Evolutionary conservation across 768 basidiomycete species (phyloP), one percentile per base, ranked within the genome.

Genomic region (Boletus sensibilis): DNA sequence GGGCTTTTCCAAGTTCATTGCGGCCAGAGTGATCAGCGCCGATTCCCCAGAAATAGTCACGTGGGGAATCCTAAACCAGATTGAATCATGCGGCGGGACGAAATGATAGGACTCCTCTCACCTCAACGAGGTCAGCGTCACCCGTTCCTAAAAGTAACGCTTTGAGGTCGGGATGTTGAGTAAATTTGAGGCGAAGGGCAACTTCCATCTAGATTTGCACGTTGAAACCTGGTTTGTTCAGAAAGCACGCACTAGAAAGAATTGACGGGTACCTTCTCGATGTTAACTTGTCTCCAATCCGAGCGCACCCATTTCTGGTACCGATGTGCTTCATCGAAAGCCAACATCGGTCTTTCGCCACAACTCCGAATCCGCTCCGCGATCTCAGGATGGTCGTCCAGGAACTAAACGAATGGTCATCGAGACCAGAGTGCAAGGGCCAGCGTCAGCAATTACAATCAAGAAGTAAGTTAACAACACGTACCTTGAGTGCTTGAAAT

Each of bases 31-130:
- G 74, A 67, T 90, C 85, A 38, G 79, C 75, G 6, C 88, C 88
- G 57, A 83, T 70, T n/a, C 88, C 88, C 87, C 88, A 90, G 70
- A 89, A 89, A 39, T 86, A 76, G 68, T 90, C 88, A 59, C 83
- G 85, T 56, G 85, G 84, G n/a, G 86, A 88, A 64, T 87, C 81
- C 86, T 88, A 59, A 31, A 11, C 23, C 4, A 18, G 6, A 51
- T 20, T 50, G 31, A 53, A 33, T 49, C 14, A 34, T 52, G 46
- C 16, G 41, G 23, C 50, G 43, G 34, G 35, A 58, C 11, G 46
- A 23, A 50, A 41, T 4, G n/a, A 50, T 11, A 20, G 8, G 13
- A 38, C 6, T n/a, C 31, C 1, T 50, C 64, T 64, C 54, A 86
- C 88, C 79, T 92, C 90, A 5, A 91, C 70, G 34, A 92, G 78